Evolutionary conservation across 805 yeast species (phyloP), one percentile per base, ranked within the genome.

Genomic region (Candida lessepsii): DNA sequence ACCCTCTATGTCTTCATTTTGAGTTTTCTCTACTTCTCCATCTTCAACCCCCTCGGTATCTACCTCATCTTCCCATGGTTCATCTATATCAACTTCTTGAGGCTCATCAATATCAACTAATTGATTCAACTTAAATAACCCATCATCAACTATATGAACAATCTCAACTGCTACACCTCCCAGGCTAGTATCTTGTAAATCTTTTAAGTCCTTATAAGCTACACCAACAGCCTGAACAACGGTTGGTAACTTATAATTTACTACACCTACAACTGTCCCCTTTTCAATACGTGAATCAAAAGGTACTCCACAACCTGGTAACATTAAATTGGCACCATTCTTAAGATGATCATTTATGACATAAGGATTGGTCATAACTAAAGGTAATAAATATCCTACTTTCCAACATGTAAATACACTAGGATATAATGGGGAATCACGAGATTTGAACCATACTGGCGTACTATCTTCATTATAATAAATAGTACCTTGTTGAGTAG

Each of bases 271-370:
- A 3, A 86, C 54, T 0, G 71, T 53, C 0, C 88, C 95, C 33
- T 61, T 62, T 2, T 47, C 51, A 4, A 75, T 67, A 4, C 71
- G 49, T 0, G 48, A 31, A 35, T 82, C 86, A 50, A 84, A 81
- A 2, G 82, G 82, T 0, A 79, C 76, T 4, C 73, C 54, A 4
- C 80, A 73, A 0, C 95, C 95, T 2, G 89, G 85, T 24, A 83
- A 66, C 89, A 85, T 84, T 46, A 86, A 61, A 51, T 85, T 76
- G 0, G 98, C 96, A 9, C 97, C 96, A 42, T 77, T 78, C 23
- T 71, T 63, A n/a, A 89, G 62, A 9, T 78, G 76, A 35, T 75
- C 81, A 14, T 32, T 20, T 13, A 91, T 71, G 2, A 91, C 96
- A 49, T 73, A 77, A 9, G 76, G 76, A 55, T 86, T 89, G 0